Evolutionary conservation across 345 rosid species (phyloP).

Genomic region (Heritiera fomes): DNA sequence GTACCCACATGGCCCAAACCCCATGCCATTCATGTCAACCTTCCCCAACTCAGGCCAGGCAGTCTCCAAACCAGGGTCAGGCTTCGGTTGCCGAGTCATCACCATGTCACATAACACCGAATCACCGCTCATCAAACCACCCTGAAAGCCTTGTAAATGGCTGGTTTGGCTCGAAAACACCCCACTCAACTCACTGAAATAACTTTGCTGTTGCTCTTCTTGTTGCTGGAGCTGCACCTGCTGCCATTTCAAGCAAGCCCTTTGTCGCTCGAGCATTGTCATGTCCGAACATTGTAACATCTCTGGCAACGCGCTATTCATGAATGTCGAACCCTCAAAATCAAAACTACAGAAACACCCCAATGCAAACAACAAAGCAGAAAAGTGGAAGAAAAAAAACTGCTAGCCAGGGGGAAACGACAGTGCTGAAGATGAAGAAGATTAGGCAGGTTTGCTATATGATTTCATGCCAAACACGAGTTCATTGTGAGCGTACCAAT

Average conservation of each 20-base stretch:
- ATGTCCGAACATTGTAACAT: conserved; percentile 50
- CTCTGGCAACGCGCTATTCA: conserved; percentile 41
- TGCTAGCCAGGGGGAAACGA: not conserved
- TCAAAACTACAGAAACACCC: not conserved
- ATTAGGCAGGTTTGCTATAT: conserved; percentile 8
- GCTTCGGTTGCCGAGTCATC: conserved; percentile 31
- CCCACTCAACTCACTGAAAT: conserved; percentile 40
- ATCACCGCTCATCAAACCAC: conserved; percentile 33
- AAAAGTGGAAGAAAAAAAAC: not conserved
- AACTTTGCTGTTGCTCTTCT: conserved; percentile 27
- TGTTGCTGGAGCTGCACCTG: conserved; percentile 34
- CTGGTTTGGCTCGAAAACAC: conserved; percentile 27
- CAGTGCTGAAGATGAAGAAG: conserved; percentile 1
- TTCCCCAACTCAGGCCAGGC: conserved; percentile 38
- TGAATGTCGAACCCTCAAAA: conserved; percentile 15
- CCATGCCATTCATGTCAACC: conserved; percentile 26
- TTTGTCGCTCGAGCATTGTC: conserved; percentile 71
- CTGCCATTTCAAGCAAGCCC: conserved; percentile 44
- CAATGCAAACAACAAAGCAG: not conserved
- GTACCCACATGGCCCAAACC: conserved; percentile 36
- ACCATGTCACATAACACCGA: conserved; percentile 14
- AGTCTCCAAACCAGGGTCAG: conserved; percentile 48
- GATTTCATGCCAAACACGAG: conserved; percentile 18
- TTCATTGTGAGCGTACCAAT: conserved; percentile 10
- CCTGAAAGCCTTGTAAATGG: conserved; percentile 34